Evolutionary conservation across 345 rosid genomes (phyloP).

Genomic region (Moricandia arvensis): DNA sequence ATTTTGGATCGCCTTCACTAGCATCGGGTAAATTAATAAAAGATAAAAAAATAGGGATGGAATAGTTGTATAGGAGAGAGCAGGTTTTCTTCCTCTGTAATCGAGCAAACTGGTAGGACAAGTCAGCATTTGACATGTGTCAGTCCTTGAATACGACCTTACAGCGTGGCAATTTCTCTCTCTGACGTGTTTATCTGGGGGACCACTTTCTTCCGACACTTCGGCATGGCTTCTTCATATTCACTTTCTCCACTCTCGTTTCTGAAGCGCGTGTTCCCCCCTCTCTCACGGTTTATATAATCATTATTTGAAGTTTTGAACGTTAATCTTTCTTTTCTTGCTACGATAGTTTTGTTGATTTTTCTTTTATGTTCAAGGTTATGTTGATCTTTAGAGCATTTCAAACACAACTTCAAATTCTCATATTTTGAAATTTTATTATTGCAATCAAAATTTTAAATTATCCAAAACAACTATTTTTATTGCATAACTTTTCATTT

Average conservation of each 20-base stretch:
- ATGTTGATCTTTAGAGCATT: too few relatives aligned
- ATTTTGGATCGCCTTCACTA: not conserved
- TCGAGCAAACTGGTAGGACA: slow-evolving; percentile 9
- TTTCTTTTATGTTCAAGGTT: too few relatives aligned
- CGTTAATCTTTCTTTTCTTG: not conserved
- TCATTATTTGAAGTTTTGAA: not conserved
- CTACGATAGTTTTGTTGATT: too few relatives aligned
- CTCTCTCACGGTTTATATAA: not conserved
- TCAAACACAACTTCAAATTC: too few relatives aligned
- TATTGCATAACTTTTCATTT: too few relatives aligned
- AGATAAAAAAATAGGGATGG: not conserved
- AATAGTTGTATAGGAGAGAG: not conserved
- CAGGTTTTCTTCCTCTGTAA: not conserved
- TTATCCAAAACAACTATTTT: too few relatives aligned
- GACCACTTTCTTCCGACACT: slow-evolving; percentile 41
- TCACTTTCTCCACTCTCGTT: slow-evolving; percentile 8
- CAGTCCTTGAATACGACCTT: slow-evolving; percentile 25
- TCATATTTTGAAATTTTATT: too few relatives aligned
- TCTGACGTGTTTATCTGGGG: slow-evolving; percentile 34
- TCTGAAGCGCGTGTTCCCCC: not conserved
- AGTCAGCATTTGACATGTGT: slow-evolving; percentile 37
- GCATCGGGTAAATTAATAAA: not conserved
- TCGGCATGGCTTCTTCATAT: slow-evolving; percentile 29
- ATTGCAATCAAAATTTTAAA: too few relatives aligned
- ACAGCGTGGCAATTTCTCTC: slow-evolving; percentile 27